Conservation (phyloP, 371 early-diverging fungal species). For the Mortierella sp. region DNA sequence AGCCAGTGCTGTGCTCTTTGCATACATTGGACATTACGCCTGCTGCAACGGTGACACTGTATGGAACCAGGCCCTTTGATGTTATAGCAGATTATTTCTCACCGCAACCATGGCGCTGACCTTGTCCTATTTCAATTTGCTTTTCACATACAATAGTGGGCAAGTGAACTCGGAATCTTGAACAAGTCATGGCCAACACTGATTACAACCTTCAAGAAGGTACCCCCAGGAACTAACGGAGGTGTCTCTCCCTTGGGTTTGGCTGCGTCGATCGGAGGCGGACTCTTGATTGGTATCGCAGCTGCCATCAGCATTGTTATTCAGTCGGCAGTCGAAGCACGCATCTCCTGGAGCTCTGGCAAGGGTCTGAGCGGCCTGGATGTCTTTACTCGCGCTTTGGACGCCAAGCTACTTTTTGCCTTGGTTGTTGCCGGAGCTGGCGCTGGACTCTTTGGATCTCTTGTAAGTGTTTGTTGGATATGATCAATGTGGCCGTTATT, state of each 20-base stretch:
- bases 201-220: conserved; percentile 77
- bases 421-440: conserved; percentile 66
- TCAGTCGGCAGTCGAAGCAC: conserved; percentile 62
- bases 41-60: conserved; percentile 91
- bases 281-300: conserved; percentile 76
- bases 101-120: background rate
- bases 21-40: conserved; percentile 76
- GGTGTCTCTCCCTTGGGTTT: conserved; percentile 79
- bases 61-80: conserved; percentile 15
- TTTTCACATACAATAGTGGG: conserved; percentile 66
- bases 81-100: background rate
- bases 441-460: conserved; percentile 80
- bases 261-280: conserved; percentile 80
- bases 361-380: conserved; percentile 35
- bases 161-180: conserved; percentile 89
- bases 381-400: conserved; percentile 17
- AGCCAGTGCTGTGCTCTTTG: conserved; percentile 55
- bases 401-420: conserved; percentile 47
- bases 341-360: conserved; percentile 46
- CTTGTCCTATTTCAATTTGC: background rate
- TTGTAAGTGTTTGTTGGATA: conserved; percentile 61
- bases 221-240: conserved; percentile 94
- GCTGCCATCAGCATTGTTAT: conserved; percentile 68
- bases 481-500: background rate
- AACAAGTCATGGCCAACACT: conserved; percentile 79